Evolutionary conservation across 805 yeast species (phyloP).

Genomic region (Saturnispora halmiae): DNA sequence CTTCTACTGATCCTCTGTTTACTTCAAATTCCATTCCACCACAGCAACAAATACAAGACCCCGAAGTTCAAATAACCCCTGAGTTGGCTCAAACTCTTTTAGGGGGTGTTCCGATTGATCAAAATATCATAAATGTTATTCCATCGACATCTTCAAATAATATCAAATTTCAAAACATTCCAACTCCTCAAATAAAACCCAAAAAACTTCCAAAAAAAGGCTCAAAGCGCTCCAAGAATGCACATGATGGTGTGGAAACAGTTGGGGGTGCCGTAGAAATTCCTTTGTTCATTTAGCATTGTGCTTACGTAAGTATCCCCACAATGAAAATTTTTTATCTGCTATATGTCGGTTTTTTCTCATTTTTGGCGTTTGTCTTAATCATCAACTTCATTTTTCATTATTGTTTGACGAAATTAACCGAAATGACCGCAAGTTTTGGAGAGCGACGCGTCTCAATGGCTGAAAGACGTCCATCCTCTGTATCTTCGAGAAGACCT

Average conservation of each 20-base stretch:
- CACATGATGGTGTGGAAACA: conserved; percentile 24
- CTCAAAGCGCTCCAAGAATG: conserved; percentile 10
- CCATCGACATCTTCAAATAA: background rate
- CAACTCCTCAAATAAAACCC: background rate
- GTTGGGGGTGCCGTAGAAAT: conserved; percentile 39
- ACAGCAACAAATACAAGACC: background rate
- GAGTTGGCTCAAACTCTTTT: conserved; percentile 24
- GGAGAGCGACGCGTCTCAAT: conserved; percentile 58
- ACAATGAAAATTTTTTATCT: too few relatives aligned
- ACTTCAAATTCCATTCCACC: too few relatives aligned
- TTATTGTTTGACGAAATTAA: conserved; percentile 1
- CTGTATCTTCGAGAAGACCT: conserved; percentile 25
- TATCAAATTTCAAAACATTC: background rate
- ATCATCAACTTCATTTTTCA: too few relatives aligned
- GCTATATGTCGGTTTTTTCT: too few relatives aligned
- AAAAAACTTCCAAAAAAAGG: conserved; percentile 8
- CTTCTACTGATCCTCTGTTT: too few relatives aligned
- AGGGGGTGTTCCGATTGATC: conserved; percentile 8
- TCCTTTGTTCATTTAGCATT: conserved; percentile 32
- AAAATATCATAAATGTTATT: background rate
- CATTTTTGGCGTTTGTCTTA: too few relatives aligned
- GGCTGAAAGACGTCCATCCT: conserved; percentile 31
- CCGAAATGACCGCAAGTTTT: conserved; percentile 47
- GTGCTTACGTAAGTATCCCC: too few relatives aligned
- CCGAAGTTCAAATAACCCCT: conserved; percentile 18